Base-by-base conservation (phyloP, 306 rosid genomes). In the Alnus rubra region DNA sequence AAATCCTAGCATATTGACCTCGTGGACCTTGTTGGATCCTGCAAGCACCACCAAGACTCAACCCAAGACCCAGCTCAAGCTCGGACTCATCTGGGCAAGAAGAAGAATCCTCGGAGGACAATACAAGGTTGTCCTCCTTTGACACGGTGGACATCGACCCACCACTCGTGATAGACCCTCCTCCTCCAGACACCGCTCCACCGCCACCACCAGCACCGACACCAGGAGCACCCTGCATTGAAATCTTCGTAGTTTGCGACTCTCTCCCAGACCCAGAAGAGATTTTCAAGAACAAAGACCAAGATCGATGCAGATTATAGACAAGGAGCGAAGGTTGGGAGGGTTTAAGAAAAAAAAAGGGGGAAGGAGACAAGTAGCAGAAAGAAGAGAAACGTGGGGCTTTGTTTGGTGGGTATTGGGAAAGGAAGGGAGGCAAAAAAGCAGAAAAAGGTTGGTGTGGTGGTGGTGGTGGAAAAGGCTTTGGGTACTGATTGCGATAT, bases 81-180 rank as follows among this genome's bases (percentile, higher is more conserved):
- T 89, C 94, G 70, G 92, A 88, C 44, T 95, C 98, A 58, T 90
- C 96, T 3, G 91, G 96, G 85, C 79, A 81, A 0, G 94, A 92
- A 0, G 94, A 92, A 54, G 98, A 93, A 50, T 89, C 99, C 88
- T 93, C 98, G 0, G 97, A 92, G 23, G 98, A 95, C 51, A 92
- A 82, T 13, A 83, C 87, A 83, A 95, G 69, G 83, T 89, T 91
- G 44, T 92, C 95, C 30, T 92, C 97, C 69, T 65, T 92, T 7
- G 97, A 94, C 53, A 86, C 60, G 11, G 87, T 87, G 19, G 96
- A 88, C 90, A 89, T 90, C 3, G 88, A 87, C 71, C 75, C 87
- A 80, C 71, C 16, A 19, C 59, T 64, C 7, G 47, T 50, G 80
- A 9, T 59, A 42, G 72, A 44, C 28, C 72, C 72, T 1, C 72